Base-by-base conservation (phyloP, 2,329 filamentous ascomycete genomes). In the Cladosporium sp. region DNA sequence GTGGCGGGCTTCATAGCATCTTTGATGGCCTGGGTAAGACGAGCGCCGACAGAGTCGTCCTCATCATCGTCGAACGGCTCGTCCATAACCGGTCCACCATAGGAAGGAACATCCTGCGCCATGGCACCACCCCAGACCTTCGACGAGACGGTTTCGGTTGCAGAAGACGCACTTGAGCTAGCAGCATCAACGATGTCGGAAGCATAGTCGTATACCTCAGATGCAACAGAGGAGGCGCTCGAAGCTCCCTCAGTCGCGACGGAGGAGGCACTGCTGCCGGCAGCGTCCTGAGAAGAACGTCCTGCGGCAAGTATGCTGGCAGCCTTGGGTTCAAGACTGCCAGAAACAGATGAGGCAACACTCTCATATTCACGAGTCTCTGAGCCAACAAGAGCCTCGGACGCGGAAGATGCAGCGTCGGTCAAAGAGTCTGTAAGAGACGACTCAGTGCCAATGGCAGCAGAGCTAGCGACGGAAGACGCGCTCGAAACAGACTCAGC, bases 111-210 rank as follows among this genome's bases (percentile, higher is more conserved):
- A 36, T 75, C 70, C 64, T 82, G 76, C 45, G 81, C 78, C 71
- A 80, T 77, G 56, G 79, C 78, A 66, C 82, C 76, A 65, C 78
- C 79, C 65, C 78, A 82, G 28, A 83, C 78, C 66, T 81, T 82
- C 62, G 62, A 65, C 8, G 64, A 62, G 1, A 61, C 64, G 28
- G 63, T 58, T 7, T 54, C 49, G 25, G 47, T 51, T 22, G 55
- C 57, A 22, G 50, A 54, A 10, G 60, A 58, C 7, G 60, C 62
- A 32, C 61, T 71, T 7, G 69, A 71, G 42, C 67, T 57, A 2
- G 61, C 65, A 20, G 65, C 60, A 17, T 61, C 56, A 35, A 59
- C 22, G 51, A 61, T 24, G 37, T 59, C 61, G 28, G 60, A 59
- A 3, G 62, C 64, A 25, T 64, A 64, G 45, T 65, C 40, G 12